Percentiles rank a stretch among this genome's conserved stretches.
These are phyloP conservation scores for Rhizopogon vesiculosus DNA, from an alignment of 768 basidiomycete species.

Conservation along the genomic window DNA sequence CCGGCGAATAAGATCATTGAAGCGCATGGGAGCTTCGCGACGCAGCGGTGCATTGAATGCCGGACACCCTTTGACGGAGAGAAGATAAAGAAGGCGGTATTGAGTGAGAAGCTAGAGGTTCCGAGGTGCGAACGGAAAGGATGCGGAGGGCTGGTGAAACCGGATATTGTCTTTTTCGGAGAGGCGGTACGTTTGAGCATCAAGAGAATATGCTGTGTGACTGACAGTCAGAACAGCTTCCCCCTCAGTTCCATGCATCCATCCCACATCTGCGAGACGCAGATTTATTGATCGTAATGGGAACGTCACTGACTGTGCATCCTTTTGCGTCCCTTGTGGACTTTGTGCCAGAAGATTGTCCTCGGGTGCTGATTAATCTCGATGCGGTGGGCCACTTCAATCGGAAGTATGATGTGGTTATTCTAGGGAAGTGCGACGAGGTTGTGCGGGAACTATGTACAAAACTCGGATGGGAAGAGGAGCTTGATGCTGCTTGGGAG, in stretches of 20 bases:
- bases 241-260: slow-evolving; percentile 57
- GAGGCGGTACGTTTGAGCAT: slow-evolving; percentile 49
- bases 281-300: slow-evolving; percentile 87
- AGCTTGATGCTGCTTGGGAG: slow-evolving; percentile 52
- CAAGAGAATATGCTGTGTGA: background rate
- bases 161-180: slow-evolving; percentile 95
- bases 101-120: slow-evolving; percentile 45
- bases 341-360: slow-evolving; percentile 51
- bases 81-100: slow-evolving; percentile 63
- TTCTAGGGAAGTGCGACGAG: slow-evolving; percentile 70
- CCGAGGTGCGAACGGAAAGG: slow-evolving; percentile 50
- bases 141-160: slow-evolving; percentile 79
- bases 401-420: slow-evolving; percentile 52
- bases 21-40: slow-evolving; percentile 94
- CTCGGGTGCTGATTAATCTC: slow-evolving; percentile 86
- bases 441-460: slow-evolving; percentile 55
- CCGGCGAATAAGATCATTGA: slow-evolving; percentile 75
- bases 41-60: slow-evolving; percentile 81
- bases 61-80: slow-evolving; percentile 49
- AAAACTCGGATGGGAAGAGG: slow-evolving; percentile 72
- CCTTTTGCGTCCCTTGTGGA: slow-evolving; percentile 81
- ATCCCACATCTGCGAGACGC: slow-evolving; percentile 54
- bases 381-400: slow-evolving; percentile 73
- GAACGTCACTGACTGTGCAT: slow-evolving; percentile 83
- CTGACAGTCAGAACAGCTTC: slow-evolving; percentile 48